Evolutionary conservation across 2,329 filamentous ascomycete species (phyloP).

Genomic region (Setomelanomma holmii): DNA sequence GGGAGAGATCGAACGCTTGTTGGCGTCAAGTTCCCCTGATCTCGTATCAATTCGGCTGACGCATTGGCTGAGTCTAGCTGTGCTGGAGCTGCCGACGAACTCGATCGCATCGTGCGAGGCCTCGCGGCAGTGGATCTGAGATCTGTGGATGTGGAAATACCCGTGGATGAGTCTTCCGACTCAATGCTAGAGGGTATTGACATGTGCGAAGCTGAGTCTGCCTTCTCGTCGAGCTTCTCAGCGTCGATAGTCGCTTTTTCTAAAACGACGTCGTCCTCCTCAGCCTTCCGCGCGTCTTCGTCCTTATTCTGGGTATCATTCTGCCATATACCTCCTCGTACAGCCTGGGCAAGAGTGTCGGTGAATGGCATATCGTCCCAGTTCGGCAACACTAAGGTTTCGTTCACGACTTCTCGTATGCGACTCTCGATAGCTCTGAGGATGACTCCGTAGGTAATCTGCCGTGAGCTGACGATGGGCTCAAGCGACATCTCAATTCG

Average conservation of each 20-base stretch:
- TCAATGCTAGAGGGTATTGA: conserved; percentile 30
- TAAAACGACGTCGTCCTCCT: conserved; percentile 19
- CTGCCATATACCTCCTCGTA: conserved; percentile 85
- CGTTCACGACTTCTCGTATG: conserved; percentile 91
- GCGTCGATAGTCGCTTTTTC: conserved; percentile 21
- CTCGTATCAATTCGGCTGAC: conserved; percentile 58
- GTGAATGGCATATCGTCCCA: conserved; percentile 97
- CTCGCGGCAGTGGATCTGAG: conserved; percentile 31
- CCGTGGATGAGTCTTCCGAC: conserved; percentile 23
- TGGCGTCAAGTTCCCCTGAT: conserved; percentile 66
- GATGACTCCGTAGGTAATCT: conserved; percentile 94
- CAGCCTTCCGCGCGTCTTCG: conserved; percentile 18
- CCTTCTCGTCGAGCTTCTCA: conserved; percentile 28
- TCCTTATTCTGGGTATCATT: conserved; percentile 30
- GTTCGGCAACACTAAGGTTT: conserved; percentile 89
- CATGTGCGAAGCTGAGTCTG: conserved; percentile 28
- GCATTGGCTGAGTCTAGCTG: conserved; percentile 71
- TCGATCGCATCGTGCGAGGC: conserved; percentile 65
- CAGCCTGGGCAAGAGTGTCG: conserved; percentile 76
- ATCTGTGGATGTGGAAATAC: conserved; percentile 35
- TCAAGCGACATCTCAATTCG: conserved; percentile 95
- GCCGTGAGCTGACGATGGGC: conserved; percentile 91
- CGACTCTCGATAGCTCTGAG: conserved; percentile 91
- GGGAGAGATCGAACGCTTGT: conserved; percentile 70
- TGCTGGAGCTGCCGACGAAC: conserved; percentile 70